Percentiles rank a stretch among this genome's conserved stretches.
phyloP scores from a whole-genome alignment of 2,329 filamentous ascomycete genomes.

The Colletotrichum spinosum region DNA sequence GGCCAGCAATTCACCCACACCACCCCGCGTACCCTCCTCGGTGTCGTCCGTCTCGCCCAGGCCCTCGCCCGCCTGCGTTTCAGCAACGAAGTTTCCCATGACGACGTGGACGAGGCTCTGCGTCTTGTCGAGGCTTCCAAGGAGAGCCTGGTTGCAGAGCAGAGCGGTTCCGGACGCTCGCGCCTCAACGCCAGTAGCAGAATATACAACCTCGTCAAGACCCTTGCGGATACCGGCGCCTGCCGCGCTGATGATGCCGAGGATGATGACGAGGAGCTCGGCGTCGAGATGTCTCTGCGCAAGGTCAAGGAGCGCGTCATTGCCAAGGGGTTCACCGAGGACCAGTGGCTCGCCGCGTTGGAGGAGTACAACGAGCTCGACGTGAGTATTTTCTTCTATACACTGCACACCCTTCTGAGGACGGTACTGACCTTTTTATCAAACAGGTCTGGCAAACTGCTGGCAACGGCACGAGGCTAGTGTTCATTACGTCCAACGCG shows the following conservation, averaged over 20 bases:
- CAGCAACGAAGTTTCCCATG: slow-evolving; percentile 83
- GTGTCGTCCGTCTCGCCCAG: slow-evolving; percentile 92
- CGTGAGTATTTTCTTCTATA: slow-evolving; percentile 70
- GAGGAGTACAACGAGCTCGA: slow-evolving; percentile 90
- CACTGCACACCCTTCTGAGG: neutral
- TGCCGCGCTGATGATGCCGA: slow-evolving; percentile 78
- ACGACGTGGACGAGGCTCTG: slow-evolving; percentile 96
- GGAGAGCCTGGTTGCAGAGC: slow-evolving; percentile 84
- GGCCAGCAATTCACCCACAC: slow-evolving; percentile 96
- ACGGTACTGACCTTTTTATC: slow-evolving; percentile 50
- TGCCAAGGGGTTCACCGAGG: slow-evolving; percentile 95
- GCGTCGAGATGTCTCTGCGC: slow-evolving; percentile 83
- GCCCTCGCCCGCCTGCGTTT: slow-evolving; percentile 94
- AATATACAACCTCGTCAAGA: slow-evolving; percentile 95
- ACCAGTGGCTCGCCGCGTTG: slow-evolving; percentile 88
- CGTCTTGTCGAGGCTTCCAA: slow-evolving; percentile 94
- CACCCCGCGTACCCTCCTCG: slow-evolving; percentile 91
- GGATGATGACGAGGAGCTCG: slow-evolving; percentile 65
- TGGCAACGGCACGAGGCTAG: slow-evolving; percentile 75
- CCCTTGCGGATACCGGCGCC: slow-evolving; percentile 86
- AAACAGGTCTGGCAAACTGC: slow-evolving; percentile 82
- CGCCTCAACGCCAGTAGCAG: slow-evolving; percentile 86
- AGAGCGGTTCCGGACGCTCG: slow-evolving; percentile 64
- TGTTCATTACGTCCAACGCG: slow-evolving; percentile 69
- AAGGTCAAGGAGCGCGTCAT: slow-evolving; percentile 92